Conservation (phyloP, 2,329 filamentous ascomycete species). For the Aspergillus sp. region DNA sequence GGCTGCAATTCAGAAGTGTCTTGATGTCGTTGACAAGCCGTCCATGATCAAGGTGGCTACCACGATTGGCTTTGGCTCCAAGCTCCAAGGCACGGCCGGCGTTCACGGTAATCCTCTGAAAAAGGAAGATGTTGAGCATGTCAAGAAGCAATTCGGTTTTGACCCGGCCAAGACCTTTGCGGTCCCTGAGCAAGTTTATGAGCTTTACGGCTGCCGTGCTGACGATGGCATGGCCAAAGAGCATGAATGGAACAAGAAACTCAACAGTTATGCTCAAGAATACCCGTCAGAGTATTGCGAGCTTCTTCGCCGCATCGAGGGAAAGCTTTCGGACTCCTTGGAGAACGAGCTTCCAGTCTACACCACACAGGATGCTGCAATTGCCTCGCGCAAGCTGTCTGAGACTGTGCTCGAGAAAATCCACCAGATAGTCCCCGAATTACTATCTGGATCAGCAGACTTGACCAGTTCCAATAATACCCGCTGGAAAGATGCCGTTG, state of each 20-base stretch:
- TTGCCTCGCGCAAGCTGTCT: slow-evolving; percentile 94
- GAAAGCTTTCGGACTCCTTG: slow-evolving; percentile 92
- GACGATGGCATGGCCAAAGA: slow-evolving; percentile 84
- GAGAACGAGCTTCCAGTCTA: slow-evolving; percentile 90
- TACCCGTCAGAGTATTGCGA: slow-evolving; percentile 79
- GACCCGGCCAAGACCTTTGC: slow-evolving; percentile 90
- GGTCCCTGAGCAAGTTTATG: slow-evolving; percentile 93
- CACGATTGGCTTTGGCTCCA: slow-evolving; percentile 94
- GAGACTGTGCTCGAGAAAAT: slow-evolving; percentile 91
- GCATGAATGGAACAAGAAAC: slow-evolving; percentile 91
- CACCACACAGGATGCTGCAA: slow-evolving; percentile 77
- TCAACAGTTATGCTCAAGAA: slow-evolving; percentile 79
- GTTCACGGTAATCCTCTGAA: slow-evolving; percentile 97
- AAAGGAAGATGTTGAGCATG: slow-evolving; percentile 86
- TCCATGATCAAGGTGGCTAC: slow-evolving; percentile 95
- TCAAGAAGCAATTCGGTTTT: slow-evolving; percentile 96
- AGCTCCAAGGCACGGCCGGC: slow-evolving; percentile 87
- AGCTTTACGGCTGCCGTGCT: slow-evolving; percentile 80
- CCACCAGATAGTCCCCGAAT: slow-evolving; percentile 78
- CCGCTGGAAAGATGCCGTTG: slow-evolving; percentile 92
- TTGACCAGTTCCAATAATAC: slow-evolving; percentile 98
- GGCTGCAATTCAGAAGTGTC: slow-evolving; percentile 78
- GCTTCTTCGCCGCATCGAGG: slow-evolving; percentile 73
- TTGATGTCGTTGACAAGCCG: slow-evolving; percentile 92
- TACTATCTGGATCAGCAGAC: slow-evolving; percentile 94